These are phyloP conservation scores for Calonectria hongkongensis DNA, from an alignment of 2,329 filamentous ascomycete genomes.

Conservation along the genomic window DNA sequence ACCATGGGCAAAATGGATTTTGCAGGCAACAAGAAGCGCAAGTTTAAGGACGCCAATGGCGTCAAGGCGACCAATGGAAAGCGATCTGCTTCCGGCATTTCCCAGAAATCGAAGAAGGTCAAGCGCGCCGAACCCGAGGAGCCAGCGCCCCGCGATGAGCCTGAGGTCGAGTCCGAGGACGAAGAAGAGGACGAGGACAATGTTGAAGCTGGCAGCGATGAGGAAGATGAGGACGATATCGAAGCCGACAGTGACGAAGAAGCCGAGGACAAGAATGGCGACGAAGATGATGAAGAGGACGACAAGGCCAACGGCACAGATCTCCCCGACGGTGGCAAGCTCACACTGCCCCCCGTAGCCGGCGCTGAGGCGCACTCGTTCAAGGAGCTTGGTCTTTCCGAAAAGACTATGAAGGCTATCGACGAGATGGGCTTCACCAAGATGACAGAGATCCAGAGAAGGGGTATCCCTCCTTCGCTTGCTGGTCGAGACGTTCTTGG, in stretches of 20 bases:
- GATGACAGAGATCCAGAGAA: slow-evolving; percentile 96
- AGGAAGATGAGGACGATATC: slow-evolving; percentile 56
- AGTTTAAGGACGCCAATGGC: slow-evolving; percentile 61
- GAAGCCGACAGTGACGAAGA: slow-evolving; percentile 53
- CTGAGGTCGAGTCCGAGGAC: slow-evolving; percentile 52
- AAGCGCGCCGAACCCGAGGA: slow-evolving; percentile 60
- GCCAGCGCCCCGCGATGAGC: slow-evolving; percentile 53
- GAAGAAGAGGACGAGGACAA: slow-evolving; percentile 56
- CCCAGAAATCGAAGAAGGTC: slow-evolving; percentile 65
- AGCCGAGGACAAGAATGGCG: slow-evolving; percentile 55
- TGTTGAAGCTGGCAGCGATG: slow-evolving; percentile 53
- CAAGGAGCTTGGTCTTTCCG: slow-evolving; percentile 87
- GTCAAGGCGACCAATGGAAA: slow-evolving; percentile 53
- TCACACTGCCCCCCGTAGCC: slow-evolving; percentile 72
- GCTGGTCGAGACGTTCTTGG: slow-evolving; percentile 95
- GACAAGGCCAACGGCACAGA: slow-evolving; percentile 59
- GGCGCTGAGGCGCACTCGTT: slow-evolving; percentile 81
- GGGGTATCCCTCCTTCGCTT: slow-evolving; percentile 89
- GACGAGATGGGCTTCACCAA: slow-evolving; percentile 93
- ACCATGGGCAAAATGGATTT: slow-evolving; percentile 58
- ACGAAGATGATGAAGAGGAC: slow-evolving; percentile 53
- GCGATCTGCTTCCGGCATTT: slow-evolving; percentile 50
- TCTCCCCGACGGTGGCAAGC: slow-evolving; percentile 61
- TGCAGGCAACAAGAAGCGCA: slow-evolving; percentile 66
- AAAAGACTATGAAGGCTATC: slow-evolving; percentile 92